Percentiles rank a stretch among this genome's conserved stretches.
phyloP scores from a whole-genome alignment of 768 basidiomycete species.

The Rhodocollybia butyracea region DNA sequence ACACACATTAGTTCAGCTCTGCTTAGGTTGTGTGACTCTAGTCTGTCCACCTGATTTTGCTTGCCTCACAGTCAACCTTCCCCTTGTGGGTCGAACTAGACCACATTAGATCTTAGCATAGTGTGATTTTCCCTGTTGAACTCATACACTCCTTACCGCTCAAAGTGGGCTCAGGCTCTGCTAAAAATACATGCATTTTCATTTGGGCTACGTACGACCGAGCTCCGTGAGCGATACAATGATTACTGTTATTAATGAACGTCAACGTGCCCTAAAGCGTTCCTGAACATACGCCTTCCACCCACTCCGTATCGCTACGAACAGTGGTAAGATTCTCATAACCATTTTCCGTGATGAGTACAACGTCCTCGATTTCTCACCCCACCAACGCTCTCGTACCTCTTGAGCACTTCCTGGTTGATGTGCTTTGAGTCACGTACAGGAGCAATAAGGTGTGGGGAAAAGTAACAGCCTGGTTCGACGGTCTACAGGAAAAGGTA shows the following conservation, averaged over 20 bases:
- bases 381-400: conserved; percentile 69
- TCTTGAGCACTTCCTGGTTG: conserved; percentile 61
- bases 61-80: too few relatives aligned
- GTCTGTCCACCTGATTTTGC: too few relatives aligned
- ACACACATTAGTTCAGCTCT: too few relatives aligned
- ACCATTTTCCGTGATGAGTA: conserved; percentile 71
- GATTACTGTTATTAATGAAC: neutral
- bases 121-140: too few relatives aligned
- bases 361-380: conserved; percentile 93
- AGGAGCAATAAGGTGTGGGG: conserved; percentile 68
- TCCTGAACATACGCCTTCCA: conserved; percentile 83
- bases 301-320: conserved; percentile 74
- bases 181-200: too few relatives aligned
- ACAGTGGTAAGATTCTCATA: conserved; percentile 86
- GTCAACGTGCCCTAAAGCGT: conserved; percentile 22
- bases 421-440: conserved; percentile 64
- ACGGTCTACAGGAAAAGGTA: conserved; percentile 56
- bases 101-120: too few relatives aligned
- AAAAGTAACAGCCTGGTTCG: conserved; percentile 89
- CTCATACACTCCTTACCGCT: too few relatives aligned
- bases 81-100: too few relatives aligned
- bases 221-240: neutral
- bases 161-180: too few relatives aligned
- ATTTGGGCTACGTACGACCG: too few relatives aligned
- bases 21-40: too few relatives aligned